These are phyloP conservation scores for Trametes coccinea DNA, from an alignment of 768 basidiomycete genomes.

Conservation along the genomic window DNA sequence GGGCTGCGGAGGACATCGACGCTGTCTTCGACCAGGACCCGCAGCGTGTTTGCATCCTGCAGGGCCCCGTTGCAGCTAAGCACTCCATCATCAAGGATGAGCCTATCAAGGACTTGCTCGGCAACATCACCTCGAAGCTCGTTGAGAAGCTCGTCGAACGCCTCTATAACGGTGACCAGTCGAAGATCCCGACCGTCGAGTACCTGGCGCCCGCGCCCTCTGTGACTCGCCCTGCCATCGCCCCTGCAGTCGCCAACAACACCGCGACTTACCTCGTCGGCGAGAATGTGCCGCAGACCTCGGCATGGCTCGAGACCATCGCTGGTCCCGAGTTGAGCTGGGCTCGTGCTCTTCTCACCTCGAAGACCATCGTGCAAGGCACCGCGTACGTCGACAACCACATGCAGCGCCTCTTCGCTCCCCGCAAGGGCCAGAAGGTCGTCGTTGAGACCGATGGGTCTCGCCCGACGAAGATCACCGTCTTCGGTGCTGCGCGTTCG, in stretches of 20 bases:
- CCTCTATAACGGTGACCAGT: slow-evolving; percentile 74
- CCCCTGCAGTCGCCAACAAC: slow-evolving; percentile 45
- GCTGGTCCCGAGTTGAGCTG: slow-evolving; percentile 83
- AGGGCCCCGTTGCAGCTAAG: slow-evolving; percentile 94
- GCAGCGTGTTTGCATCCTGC: slow-evolving; percentile 95
- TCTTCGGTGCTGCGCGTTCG: slow-evolving; percentile 82
- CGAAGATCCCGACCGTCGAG: slow-evolving; percentile 76
- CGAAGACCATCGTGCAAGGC: slow-evolving; percentile 85
- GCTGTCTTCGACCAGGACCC: slow-evolving; percentile 99
- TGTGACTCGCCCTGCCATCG: slow-evolving; percentile 40
- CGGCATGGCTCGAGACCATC: slow-evolving; percentile 81
- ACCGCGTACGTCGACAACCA: slow-evolving; percentile 86
- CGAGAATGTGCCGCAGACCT: slow-evolving; percentile 52
- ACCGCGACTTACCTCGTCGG: slow-evolving; percentile 54
- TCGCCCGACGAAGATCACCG: slow-evolving; percentile 54
- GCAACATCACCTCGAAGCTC: slow-evolving; percentile 79
- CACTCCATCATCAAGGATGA: slow-evolving; percentile 88
- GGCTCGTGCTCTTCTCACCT: slow-evolving; percentile 83
- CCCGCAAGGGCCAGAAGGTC: slow-evolving; percentile 78
- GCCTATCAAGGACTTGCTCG: slow-evolving; percentile 90
- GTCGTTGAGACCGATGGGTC: slow-evolving; percentile 51
- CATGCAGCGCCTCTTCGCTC: slow-evolving; percentile 80
- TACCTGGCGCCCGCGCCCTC: slow-evolving; percentile 59
- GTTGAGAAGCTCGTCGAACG: slow-evolving; percentile 76
- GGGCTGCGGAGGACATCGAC: slow-evolving; percentile 98